Evolutionary conservation across 257 asterid species (phyloP), one percentile per base, ranked within the genome.

Genomic region (Fraxinus anomala): DNA sequence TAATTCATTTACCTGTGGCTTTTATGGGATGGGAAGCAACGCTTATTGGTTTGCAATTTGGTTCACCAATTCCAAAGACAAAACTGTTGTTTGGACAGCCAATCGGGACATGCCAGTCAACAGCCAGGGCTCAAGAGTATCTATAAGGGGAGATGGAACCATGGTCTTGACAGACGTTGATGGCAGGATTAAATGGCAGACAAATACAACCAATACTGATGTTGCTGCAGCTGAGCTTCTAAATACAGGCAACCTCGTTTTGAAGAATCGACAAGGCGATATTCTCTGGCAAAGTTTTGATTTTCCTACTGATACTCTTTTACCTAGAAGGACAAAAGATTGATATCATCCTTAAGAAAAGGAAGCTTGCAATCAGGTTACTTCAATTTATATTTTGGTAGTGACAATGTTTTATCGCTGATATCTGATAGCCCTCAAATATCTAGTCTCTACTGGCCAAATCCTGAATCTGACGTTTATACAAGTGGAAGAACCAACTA

Each of bases 381-480:
- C 21, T 85, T 77, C 33, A 82, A 83, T 69, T 51, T 85, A 9
- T 77, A 66, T 34, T 85, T 80, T 79, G 89, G 83, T 16, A 83
- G 78, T 68, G 80, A 80, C 65, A 86, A 86, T 40, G 81, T 76
- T 44, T 72, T 86, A 63, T 83, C 68, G 21, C 28, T 86, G 89
- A 74, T 86, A 19, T 86, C 76, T 73, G 87, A 83, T 69, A 87
- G 87, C n/a, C 89, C 89, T 4, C 80, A 47, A 28, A 83, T 80
- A 16, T 82, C 89, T 6, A 77, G 85, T 2, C 44, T 75, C 28
- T 85, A 85, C 12, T 85, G 89, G 87, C 89, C 87, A 17, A 78
- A 75, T 42, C 89, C 82, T 24, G 78, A 66, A 16, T 24, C 0
- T 19, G 56, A 19, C 21, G 13, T 61, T 21, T 75, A 40, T n/a